These are phyloP conservation scores for Lactarius sanguifluus DNA, from an alignment of 768 basidiomycete genomes.

Conservation along the genomic window DNA sequence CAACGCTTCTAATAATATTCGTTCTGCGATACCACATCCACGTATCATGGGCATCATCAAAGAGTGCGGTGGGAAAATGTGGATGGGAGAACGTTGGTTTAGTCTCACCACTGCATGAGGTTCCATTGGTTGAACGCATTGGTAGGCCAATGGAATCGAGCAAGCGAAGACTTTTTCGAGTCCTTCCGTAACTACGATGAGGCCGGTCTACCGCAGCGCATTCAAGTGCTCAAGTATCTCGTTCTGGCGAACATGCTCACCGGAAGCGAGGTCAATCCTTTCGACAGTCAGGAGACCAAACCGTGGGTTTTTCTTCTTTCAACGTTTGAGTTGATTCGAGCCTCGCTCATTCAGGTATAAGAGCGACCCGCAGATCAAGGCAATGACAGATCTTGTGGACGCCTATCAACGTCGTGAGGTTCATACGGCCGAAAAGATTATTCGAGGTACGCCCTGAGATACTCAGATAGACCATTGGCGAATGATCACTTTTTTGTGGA, in stretches of 20 bases:
- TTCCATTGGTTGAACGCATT: constrained; percentile 13
- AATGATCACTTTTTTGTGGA: constrained; percentile 35
- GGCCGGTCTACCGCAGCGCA: constrained; percentile 92
- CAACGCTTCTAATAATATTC: constrained; percentile 88
- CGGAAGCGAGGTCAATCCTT: constrained; percentile 97
- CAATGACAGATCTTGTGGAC: constrained; percentile 96
- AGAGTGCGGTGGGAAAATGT: constrained; percentile 99
- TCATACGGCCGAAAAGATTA: constrained; percentile 94
- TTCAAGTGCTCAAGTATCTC: constrained; percentile 97
- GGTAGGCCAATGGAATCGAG: constrained; percentile 91
- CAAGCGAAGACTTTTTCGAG: constrained; percentile 98
- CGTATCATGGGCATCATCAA: constrained; percentile 99
- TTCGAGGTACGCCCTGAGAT: constrained; percentile 58
- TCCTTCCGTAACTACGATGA: constrained; percentile 99
- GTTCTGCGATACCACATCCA: constrained; percentile 96
- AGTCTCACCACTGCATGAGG: not conserved
- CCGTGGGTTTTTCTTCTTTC: constrained; percentile 58
- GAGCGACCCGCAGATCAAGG: constrained; percentile 92
- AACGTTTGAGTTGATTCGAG: not conserved
- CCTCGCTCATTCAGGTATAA: constrained; percentile 67
- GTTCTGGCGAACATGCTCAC: constrained; percentile 98
- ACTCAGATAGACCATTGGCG: not conserved
- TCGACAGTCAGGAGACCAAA: constrained; percentile 99
- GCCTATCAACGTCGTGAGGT: constrained; percentile 97
- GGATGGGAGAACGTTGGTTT: constrained; percentile 95